phyloP scores from a whole-genome alignment of 352 stramenopile genomes.

The Pythium periplocum region DNA sequence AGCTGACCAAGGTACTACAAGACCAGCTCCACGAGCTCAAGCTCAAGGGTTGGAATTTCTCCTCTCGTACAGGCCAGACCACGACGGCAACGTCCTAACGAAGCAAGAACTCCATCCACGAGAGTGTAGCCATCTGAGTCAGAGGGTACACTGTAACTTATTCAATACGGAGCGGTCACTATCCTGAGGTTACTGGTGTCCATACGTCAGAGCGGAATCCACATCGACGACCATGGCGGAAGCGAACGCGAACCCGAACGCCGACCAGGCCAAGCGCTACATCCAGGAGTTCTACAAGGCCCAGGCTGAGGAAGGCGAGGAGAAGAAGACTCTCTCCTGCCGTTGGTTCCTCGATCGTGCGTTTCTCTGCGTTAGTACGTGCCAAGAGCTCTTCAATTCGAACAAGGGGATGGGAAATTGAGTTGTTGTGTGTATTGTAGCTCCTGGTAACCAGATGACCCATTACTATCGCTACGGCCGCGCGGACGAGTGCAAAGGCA shows the following conservation, averaged over 20 bases:
- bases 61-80: constrained; percentile 15
- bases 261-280: constrained; percentile 58
- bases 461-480: constrained; percentile 72
- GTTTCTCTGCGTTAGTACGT: constrained; percentile 85
- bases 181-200: background rate
- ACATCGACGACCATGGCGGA: constrained; percentile 1
- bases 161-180: background rate
- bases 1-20: constrained; percentile 65
- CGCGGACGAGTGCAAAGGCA: constrained; percentile 76
- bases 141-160: no score
- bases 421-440: constrained; percentile 20
- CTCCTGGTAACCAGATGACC: constrained; percentile 74
- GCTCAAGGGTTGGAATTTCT: constrained; percentile 75
- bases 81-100: no score
- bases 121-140: no score
- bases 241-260: constrained; percentile 25
- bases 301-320: constrained; percentile 21
- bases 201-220: background rate
- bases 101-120: no score
- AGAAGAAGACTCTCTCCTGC: constrained; percentile 56
- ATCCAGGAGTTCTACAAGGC: constrained; percentile 35
- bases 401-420: background rate
- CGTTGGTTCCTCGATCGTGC: constrained; percentile 75
- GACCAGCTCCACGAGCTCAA: constrained; percentile 77
- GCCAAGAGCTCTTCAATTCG: no score